These are phyloP conservation scores for Bipolaris bicolor DNA, from an alignment of 2,329 filamentous ascomycete genomes.

Conservation along the genomic window DNA sequence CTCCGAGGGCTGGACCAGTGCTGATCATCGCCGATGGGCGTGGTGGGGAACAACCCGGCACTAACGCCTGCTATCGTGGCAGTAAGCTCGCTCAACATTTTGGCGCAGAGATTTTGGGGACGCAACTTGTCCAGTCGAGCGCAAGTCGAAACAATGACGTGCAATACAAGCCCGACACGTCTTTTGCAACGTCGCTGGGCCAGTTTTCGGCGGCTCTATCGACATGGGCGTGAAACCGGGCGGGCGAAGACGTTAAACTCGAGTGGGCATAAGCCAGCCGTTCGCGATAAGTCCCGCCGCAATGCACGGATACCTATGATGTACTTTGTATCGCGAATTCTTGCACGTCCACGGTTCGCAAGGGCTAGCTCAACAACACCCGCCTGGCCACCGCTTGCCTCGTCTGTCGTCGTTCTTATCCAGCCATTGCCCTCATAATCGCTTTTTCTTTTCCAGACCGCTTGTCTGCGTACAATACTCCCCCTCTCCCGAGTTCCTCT, in stretches of 20 bases:
- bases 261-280: conserved; percentile 15
- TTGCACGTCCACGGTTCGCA: conserved; percentile 35
- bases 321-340: conserved; percentile 43
- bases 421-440: conserved; percentile 13
- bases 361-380: conserved; percentile 27
- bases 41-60: conserved; percentile 13
- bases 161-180: background rate
- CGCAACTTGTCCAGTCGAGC: conserved; percentile 1
- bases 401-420: conserved; percentile 3
- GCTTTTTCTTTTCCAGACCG: conserved; percentile 13
- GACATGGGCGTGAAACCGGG: conserved; percentile 23
- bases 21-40: conserved; percentile 25
- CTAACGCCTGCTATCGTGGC: conserved; percentile 23
- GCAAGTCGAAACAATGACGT: background rate
- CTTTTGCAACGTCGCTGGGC: conserved; percentile 10
- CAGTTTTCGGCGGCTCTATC: conserved; percentile 16
- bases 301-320: conserved; percentile 35
- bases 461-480: conserved; percentile 5
- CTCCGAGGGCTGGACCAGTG: conserved; percentile 14
- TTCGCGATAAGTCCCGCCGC: conserved; percentile 33
- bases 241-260: conserved; percentile 18
- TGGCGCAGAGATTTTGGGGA: conserved; percentile 14
- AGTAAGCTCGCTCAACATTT: conserved; percentile 39
- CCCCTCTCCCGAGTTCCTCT: conserved; percentile 8
- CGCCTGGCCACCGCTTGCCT: conserved; percentile 25